Conservation (phyloP, 2,329 filamentous ascomycete genomes). For the Colletotrichum nymphaeae region DNA sequence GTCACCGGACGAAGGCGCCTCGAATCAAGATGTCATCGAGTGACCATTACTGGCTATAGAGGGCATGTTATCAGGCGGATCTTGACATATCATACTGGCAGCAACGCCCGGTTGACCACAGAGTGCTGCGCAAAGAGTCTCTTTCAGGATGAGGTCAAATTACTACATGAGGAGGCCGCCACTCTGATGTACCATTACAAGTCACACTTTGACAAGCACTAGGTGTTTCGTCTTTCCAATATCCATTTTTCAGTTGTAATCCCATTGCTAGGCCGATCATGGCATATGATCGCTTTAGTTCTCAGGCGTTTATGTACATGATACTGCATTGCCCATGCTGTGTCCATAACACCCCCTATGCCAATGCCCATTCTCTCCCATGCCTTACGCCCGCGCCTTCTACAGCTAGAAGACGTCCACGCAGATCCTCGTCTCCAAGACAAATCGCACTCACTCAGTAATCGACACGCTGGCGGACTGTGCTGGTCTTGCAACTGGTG, state of each 20-base stretch:
- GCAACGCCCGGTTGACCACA: background rate
- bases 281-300: background rate
- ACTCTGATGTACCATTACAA: background rate
- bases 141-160: background rate
- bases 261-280: background rate
- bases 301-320: no score
- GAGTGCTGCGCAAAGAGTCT: background rate
- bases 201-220: background rate
- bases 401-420: background rate
- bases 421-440: background rate
- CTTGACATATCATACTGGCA: background rate
- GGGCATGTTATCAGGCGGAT: background rate
- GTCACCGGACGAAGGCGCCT: background rate
- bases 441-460: background rate
- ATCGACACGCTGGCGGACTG: background rate
- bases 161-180: background rate
- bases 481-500: background rate
- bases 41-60: background rate
- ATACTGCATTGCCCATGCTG: no score
- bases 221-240: background rate
- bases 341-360: no score
- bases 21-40: background rate
- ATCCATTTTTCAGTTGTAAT: background rate
- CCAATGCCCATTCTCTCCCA: no score
- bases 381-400: background rate